These are phyloP conservation scores for Neurospora sp. DNA, from an alignment of 495 filamentous ascomycete species.

Conservation along the genomic window DNA sequence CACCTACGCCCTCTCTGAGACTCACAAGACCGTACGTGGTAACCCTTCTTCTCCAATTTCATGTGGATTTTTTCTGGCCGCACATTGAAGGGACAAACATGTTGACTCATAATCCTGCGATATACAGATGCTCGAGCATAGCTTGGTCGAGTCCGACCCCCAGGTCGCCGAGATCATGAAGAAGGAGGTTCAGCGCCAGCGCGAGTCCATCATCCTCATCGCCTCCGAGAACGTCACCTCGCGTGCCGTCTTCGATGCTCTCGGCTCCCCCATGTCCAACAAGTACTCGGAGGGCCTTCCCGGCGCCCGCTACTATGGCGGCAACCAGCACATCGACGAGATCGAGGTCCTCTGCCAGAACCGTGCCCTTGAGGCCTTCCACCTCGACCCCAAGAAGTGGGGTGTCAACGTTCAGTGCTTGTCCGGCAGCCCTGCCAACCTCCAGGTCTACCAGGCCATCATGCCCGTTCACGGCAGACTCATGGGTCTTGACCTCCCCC, in stretches of 20 bases:
- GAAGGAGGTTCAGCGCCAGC: constrained; percentile 91
- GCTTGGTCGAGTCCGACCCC: constrained; percentile 74
- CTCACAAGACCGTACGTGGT: constrained; percentile 71
- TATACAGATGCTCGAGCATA: constrained; percentile 76
- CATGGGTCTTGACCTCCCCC: constrained; percentile 95
- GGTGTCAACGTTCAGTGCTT: constrained; percentile 98
- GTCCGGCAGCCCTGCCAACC: constrained; percentile 86
- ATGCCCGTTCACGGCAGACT: constrained; percentile 94
- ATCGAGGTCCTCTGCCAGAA: constrained; percentile 94
- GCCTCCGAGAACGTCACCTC: constrained; percentile 90
- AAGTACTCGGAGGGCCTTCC: constrained; percentile 99
- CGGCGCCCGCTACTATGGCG: constrained; percentile 97
- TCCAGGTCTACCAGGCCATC: constrained; percentile 98
- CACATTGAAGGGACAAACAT: constrained; percentile 2
- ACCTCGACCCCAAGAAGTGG: constrained; percentile 80
- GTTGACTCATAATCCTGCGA: constrained; percentile 38
- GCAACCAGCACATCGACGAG: constrained; percentile 96
- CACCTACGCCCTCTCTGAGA: constrained; percentile 76
- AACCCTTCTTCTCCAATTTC: background rate
- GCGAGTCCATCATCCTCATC: constrained; percentile 97
- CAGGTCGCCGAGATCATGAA: constrained; percentile 94
- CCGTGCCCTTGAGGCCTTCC: constrained; percentile 88
- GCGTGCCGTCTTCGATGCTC: constrained; percentile 78
- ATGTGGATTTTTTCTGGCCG: background rate
- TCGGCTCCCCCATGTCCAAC: constrained; percentile 89